Percentiles rank a stretch among this genome's conserved stretches.
phyloP scores from a whole-genome alignment of 2,329 filamentous ascomycete species.

The Didymella pinodella region DNA sequence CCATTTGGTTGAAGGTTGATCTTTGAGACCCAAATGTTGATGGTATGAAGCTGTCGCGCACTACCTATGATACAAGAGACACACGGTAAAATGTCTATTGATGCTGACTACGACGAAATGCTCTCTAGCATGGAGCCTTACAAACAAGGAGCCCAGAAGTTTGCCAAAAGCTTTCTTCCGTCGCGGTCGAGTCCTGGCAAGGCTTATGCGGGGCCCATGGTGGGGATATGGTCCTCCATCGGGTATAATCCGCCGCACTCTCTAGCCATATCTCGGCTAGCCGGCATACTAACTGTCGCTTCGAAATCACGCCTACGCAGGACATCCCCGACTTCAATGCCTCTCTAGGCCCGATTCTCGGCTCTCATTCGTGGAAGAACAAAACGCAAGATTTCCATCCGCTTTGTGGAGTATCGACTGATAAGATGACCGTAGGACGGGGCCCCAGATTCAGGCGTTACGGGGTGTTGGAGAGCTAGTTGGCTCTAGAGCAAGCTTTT shows the following conservation, averaged over 20 bases:
- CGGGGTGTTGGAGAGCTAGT: constrained; percentile 12
- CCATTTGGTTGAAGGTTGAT: background rate
- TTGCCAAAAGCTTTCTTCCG: constrained; percentile 37
- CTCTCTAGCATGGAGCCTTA: background rate
- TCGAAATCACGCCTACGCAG: constrained; percentile 22
- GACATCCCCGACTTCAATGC: constrained; percentile 18
- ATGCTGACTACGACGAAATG: background rate
- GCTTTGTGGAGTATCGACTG: constrained; percentile 24
- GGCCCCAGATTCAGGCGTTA: constrained; percentile 37
- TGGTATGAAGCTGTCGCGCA: background rate
- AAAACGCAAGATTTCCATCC: constrained; percentile 20
- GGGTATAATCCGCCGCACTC: constrained; percentile 24
- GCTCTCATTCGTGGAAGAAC: constrained; percentile 43
- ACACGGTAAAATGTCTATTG: constrained; percentile 9
- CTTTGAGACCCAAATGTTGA: background rate
- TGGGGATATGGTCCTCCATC: constrained; percentile 25
- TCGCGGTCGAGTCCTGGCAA: constrained; percentile 25
- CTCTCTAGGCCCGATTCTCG: constrained; percentile 12
- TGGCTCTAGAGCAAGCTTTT: constrained; percentile 33
- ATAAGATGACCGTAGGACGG: constrained; percentile 27
- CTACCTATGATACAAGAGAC: background rate
- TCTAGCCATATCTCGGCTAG: constrained; percentile 30
- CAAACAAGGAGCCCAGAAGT: constrained; percentile 33
- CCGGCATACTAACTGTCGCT: constrained; percentile 22
- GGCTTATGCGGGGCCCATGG: constrained; percentile 31